Evolutionary conservation across 2,329 filamentous ascomycete species (phyloP).

Genomic region (Ophiosphaerella narmari): DNA sequence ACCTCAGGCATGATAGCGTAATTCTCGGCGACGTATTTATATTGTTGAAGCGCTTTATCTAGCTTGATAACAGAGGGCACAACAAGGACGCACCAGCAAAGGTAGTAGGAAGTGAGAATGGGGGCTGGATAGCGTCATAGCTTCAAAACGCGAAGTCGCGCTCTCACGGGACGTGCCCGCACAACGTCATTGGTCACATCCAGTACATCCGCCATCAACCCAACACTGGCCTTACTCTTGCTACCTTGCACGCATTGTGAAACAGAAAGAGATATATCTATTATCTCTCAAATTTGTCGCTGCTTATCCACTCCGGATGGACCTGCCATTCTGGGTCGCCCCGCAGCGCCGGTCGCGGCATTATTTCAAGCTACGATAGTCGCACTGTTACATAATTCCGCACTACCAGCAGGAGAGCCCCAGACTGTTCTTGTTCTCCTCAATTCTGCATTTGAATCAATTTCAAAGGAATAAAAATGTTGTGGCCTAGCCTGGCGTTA

Average conservation of each 20-base stretch:
- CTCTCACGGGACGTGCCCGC: slow-evolving; percentile 32
- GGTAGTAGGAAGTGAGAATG: too few relatives aligned
- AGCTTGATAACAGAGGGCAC: too few relatives aligned
- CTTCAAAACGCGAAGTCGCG: slow-evolving; percentile 29
- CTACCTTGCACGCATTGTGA: neutral
- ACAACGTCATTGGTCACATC: slow-evolving; percentile 30
- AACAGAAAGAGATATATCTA: neutral
- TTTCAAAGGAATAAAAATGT: slow-evolving; percentile 11
- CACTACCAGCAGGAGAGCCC: slow-evolving; percentile 16
- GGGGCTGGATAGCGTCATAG: slow-evolving; percentile 3
- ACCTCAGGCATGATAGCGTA: slow-evolving; percentile 45
- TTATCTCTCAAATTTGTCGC: neutral
- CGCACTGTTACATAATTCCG: slow-evolving; percentile 36
- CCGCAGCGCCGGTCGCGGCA: slow-evolving; percentile 23
- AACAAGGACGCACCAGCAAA: too few relatives aligned
- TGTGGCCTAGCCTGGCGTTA: slow-evolving; percentile 19
- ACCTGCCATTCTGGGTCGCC: slow-evolving; percentile 27
- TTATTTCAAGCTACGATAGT: slow-evolving; percentile 28
- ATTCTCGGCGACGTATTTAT: neutral
- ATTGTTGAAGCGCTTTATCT: neutral
- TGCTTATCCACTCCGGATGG: slow-evolving; percentile 12
- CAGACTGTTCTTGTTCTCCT: neutral
- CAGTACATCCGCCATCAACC: slow-evolving; percentile 2
- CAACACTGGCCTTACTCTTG: neutral
- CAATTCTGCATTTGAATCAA: neutral